Base-by-base conservation (phyloP, 495 filamentous ascomycete genomes). In the Tuber umbilicatum region DNA sequence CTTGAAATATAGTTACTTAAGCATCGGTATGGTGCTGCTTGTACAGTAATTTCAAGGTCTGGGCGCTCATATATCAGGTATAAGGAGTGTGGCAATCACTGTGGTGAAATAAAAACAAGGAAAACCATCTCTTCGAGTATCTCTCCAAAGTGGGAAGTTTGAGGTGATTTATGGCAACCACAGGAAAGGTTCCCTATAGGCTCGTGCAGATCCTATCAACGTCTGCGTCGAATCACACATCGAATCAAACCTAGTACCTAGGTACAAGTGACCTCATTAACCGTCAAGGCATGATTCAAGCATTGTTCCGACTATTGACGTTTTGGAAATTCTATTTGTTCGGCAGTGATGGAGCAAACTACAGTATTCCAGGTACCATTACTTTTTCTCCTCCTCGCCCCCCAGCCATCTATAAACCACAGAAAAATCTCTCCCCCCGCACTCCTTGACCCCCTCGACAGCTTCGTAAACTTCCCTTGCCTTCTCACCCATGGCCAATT, bases 351-450 rank as follows among this genome's bases (percentile, higher is more conserved):
- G 31, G 16, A 64, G 55, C 2, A 31, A 35, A 19, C 55, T 17
- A 64, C 39, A 40, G 10, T 40, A 40, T 17, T 7, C 31, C 4
- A 64, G 27, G 17, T 4, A 35, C 7, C 27, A 35, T 31, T 35
- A 35, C 21, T 14, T 35, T 14, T 71, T 31, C 41, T 69, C 43
- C 67, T 79, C 72, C 17, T 78, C 45, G 16, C 77, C 76, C 16
- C 77, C 77, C 16, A 95, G 73, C 85, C 90, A 94, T 78, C 90
- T 88, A 80, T 95, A 97, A 0, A 97, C 89, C 37, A 95, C 91
- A 2, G 91, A 93, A 81, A 97, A 97, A 81, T 97, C 93, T 78
- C 90, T 90, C 2, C 91, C 90, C 68, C 88, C 88, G 78, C 88
- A 91, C 27, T 83, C 75, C 31, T 91, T 87, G 68, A 86, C 84